phyloP scores from a whole-genome alignment of 305 asterid species.

The Fraxinus floribunda region DNA sequence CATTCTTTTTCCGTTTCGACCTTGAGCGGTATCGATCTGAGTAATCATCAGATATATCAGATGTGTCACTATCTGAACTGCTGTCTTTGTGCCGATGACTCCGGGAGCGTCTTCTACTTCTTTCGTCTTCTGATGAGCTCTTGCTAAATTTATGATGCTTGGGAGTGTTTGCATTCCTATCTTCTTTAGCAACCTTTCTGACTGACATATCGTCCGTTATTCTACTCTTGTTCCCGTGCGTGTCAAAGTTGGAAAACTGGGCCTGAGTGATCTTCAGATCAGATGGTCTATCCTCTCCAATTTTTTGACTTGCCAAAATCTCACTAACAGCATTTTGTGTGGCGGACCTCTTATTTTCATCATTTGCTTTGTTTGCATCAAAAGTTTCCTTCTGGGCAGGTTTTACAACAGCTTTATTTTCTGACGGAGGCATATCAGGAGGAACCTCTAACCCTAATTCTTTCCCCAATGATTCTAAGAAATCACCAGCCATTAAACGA shows the following conservation, averaged over 20 bases:
- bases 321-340: conserved; percentile 23
- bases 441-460: conserved; percentile 87
- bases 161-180: conserved; percentile 23
- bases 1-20: conserved; percentile 53
- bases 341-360: conserved; percentile 24
- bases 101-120: conserved; percentile 50
- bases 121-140: conserved; percentile 63
- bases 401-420: conserved; percentile 33
- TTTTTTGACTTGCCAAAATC: conserved; percentile 25
- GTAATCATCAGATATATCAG: conserved; percentile 43
- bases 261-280: conserved; percentile 24
- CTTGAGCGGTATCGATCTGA: conserved; percentile 43
- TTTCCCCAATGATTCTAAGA: conserved; percentile 88
- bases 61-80: conserved; percentile 39
- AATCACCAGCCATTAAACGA: conserved; percentile 94
- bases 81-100: conserved; percentile 43
- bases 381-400: conserved; percentile 33
- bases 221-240: conserved; percentile 8
- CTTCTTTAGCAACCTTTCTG: conserved; percentile 28
- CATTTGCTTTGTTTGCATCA: conserved; percentile 28
- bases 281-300: conserved; percentile 13
- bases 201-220: conserved; percentile 13
- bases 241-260: background rate
- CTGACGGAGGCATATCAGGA: conserved; percentile 57
- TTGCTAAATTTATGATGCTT: conserved; percentile 28